Evolutionary conservation across 2,329 filamentous ascomycete species (phyloP).

Genomic region (Nothophaeocryptopus gaeumannii): DNA sequence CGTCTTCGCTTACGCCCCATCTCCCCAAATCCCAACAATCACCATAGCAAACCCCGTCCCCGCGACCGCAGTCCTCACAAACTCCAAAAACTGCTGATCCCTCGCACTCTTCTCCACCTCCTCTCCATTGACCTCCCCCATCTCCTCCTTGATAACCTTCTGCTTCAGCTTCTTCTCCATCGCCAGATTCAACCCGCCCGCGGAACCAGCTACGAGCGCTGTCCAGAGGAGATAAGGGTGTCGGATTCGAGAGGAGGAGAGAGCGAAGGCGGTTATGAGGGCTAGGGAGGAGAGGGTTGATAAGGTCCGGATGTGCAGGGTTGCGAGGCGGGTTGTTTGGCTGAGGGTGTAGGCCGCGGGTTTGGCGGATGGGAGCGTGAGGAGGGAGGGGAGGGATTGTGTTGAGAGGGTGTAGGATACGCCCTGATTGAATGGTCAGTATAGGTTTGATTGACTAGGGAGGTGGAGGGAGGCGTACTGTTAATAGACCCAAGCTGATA

Average conservation of each 20-base stretch:
- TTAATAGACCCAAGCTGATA: slow-evolving; percentile 72
- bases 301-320: slow-evolving; percentile 64
- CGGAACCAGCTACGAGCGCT: slow-evolving; percentile 60
- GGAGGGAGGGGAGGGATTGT: slow-evolving; percentile 74
- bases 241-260: slow-evolving; percentile 70
- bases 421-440: slow-evolving; percentile 57
- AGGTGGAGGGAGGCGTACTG: slow-evolving; percentile 22
- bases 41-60: slow-evolving; percentile 48
- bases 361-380: slow-evolving; percentile 73
- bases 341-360: slow-evolving; percentile 67
- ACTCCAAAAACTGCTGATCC: slow-evolving; percentile 42
- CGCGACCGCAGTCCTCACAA: slow-evolving; percentile 41
- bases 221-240: slow-evolving; percentile 93
- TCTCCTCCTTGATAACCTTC: slow-evolving; percentile 34
- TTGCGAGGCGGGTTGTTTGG: slow-evolving; percentile 59
- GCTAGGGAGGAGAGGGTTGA: slow-evolving; percentile 67
- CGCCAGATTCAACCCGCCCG: slow-evolving; percentile 39
- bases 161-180: slow-evolving; percentile 25
- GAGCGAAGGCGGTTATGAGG: slow-evolving; percentile 71
- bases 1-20: slow-evolving; percentile 34
- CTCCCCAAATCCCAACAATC: slow-evolving; percentile 51
- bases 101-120: slow-evolving; percentile 47
- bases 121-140: slow-evolving; percentile 46
- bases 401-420: slow-evolving; percentile 80
- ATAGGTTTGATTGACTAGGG: slow-evolving; percentile 1